phyloP scores from a whole-genome alignment of 768 basidiomycete species.

The Suillus hirtellus region DNA sequence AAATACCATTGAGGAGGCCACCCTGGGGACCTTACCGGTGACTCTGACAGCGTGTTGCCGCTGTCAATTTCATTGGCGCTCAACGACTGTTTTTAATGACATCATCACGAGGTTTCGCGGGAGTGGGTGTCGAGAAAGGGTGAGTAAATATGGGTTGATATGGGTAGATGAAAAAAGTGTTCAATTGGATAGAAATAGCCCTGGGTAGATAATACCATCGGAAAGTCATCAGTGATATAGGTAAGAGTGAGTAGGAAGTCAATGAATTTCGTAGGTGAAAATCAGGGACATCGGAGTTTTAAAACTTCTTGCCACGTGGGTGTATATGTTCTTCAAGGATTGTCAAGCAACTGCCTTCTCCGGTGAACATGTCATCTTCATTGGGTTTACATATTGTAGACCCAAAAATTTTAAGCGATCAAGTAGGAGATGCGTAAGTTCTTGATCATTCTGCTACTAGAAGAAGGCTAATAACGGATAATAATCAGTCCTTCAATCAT shows the following conservation, averaged over 20 bases:
- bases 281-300: not conserved
- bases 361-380: not conserved
- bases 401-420: not conserved
- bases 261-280: too few relatives aligned
- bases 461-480: not conserved
- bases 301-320: conserved; percentile 1
- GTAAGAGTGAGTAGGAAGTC: too few relatives aligned
- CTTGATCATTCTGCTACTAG: not conserved
- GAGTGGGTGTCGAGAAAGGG: not conserved
- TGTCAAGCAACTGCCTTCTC: not conserved
- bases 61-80: not conserved
- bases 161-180: not conserved
- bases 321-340: not conserved
- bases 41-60: not conserved
- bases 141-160: not conserved
- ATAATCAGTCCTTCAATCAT: not conserved
- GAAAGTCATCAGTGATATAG: not conserved
- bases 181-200: not conserved
- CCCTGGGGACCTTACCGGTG: not conserved
- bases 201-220: not conserved
- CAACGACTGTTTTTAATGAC: not conserved
- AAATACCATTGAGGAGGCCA: too few relatives aligned
- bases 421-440: conserved; percentile 1
- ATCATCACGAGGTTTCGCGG: not conserved
- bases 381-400: conserved; percentile 4